phyloP scores from a whole-genome alignment of 108 stramenopile genomes.

The Pseudonitzschia pungens region DNA sequence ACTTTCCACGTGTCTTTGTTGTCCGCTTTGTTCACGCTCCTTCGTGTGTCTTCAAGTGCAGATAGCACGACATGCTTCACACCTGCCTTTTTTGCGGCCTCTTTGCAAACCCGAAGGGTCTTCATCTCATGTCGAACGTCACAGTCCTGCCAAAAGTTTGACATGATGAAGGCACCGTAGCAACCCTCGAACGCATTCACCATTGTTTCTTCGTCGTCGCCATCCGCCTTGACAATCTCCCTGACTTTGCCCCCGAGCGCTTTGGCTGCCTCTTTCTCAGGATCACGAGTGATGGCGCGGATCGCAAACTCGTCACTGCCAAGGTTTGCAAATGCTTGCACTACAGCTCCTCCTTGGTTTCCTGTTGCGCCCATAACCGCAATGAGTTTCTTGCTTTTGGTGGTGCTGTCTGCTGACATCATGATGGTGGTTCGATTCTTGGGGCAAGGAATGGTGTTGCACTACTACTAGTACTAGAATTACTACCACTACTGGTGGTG shows the following conservation, averaged over 20 bases:
- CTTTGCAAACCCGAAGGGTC: not conserved
- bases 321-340: not conserved
- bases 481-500: too few relatives aligned
- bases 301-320: not conserved
- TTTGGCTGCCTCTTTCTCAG: slow-evolving; percentile 22
- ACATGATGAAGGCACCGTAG: slow-evolving; percentile 23
- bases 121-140: slow-evolving; percentile 4
- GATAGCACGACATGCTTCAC: slow-evolving; percentile 15
- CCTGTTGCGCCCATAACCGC: slow-evolving; percentile 23
- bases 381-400: slow-evolving; percentile 2
- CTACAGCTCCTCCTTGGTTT: slow-evolving; percentile 20
- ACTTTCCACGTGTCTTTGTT: not conserved
- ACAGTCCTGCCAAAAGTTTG: slow-evolving; percentile 27
- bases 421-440: too few relatives aligned
- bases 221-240: slow-evolving; percentile 11
- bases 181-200: slow-evolving; percentile 6
- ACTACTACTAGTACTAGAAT: too few relatives aligned
- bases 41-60: not conserved
- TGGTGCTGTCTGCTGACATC: too few relatives aligned
- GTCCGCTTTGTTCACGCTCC: not conserved
- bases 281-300: slow-evolving; percentile 22
- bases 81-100: not conserved
- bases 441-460: too few relatives aligned
- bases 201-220: slow-evolving; percentile 12
- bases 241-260: not conserved